phyloP scores from a whole-genome alignment of 2,329 filamentous ascomycete genomes.

The Daldinia eschscholtzii region DNA sequence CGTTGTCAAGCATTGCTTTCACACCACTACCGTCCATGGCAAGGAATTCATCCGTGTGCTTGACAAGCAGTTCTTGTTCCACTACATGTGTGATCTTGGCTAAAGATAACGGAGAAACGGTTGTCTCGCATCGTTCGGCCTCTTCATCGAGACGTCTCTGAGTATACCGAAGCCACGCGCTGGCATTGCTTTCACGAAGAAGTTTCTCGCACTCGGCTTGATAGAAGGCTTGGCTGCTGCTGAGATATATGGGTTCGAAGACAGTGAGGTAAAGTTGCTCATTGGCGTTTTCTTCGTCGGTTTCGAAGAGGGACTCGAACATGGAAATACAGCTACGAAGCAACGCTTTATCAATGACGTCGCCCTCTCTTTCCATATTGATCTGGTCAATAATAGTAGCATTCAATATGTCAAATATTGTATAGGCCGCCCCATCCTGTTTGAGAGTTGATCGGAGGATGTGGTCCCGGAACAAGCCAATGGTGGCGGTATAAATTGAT shows the following conservation, averaged over 20 bases:
- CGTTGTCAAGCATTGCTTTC: constrained; percentile 90
- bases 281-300: constrained; percentile 79
- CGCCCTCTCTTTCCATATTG: constrained; percentile 89
- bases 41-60: constrained; percentile 84
- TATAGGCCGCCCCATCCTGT: constrained; percentile 57
- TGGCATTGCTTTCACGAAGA: constrained; percentile 82
- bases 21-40: constrained; percentile 87
- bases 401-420: constrained; percentile 81
- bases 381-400: constrained; percentile 90
- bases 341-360: constrained; percentile 85
- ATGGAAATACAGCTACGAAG: constrained; percentile 88
- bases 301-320: constrained; percentile 89
- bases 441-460: constrained; percentile 75
- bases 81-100: constrained; percentile 81
- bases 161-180: constrained; percentile 83
- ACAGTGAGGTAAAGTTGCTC: constrained; percentile 85
- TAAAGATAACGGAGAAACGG: constrained; percentile 79
- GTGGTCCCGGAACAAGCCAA: constrained; percentile 88
- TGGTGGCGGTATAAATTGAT: constrained; percentile 85
- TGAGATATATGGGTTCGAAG: constrained; percentile 84
- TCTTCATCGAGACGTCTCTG: constrained; percentile 83
- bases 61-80: constrained; percentile 82
- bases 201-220: constrained; percentile 78
- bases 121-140: constrained; percentile 83
- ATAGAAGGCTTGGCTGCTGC: constrained; percentile 80